Conservation (phyloP, 352 stramenopile species). For the Pythium dissotocum region DNA sequence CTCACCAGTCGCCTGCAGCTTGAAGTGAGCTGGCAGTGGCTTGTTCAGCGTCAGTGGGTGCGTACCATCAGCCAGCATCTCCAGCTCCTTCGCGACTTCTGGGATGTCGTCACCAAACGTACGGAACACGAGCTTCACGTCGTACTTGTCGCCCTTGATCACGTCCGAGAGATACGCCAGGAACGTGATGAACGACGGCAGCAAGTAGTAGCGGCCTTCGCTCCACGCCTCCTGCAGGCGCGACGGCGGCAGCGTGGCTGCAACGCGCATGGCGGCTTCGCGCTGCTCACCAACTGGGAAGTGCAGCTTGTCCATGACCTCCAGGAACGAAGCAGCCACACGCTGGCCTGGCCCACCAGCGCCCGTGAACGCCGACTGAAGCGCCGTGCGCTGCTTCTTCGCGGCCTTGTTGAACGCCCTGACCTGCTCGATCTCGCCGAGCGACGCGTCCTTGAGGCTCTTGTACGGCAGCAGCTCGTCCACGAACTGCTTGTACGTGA, state of each 20-base stretch:
- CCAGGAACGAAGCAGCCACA: conserved; percentile 52
- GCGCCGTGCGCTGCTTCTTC: conserved; percentile 76
- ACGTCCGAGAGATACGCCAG: conserved; percentile 48
- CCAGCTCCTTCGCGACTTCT: conserved; percentile 72
- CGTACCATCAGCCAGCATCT: conserved; percentile 58
- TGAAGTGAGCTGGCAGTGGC: conserved; percentile 48
- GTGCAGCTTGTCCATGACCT: conserved; percentile 78
- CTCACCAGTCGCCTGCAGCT: conserved; percentile 38
- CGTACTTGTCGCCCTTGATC: conserved; percentile 23
- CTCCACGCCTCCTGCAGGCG: conserved; percentile 67
- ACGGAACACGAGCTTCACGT: conserved; percentile 73
- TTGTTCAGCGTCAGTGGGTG: conserved; percentile 51
- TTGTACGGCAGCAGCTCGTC: conserved; percentile 72
- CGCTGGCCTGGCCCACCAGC: conserved; percentile 40
- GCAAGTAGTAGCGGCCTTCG: conserved; percentile 77
- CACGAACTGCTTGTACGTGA: conserved; percentile 87
- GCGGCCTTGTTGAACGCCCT: conserved; percentile 75
- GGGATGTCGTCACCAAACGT: conserved; percentile 83
- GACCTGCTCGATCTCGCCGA: conserved; percentile 46
- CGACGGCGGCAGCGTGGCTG: conserved; percentile 43
- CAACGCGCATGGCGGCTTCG: conserved; percentile 48
- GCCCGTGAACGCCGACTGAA: conserved; percentile 79
- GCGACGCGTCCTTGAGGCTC: conserved; percentile 34
- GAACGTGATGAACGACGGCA: conserved; percentile 81
- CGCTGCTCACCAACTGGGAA: conserved; percentile 52